Evolutionary conservation across 2,329 filamentous ascomycete species (phyloP).

Genomic region (Escovopsis sp.): DNA sequence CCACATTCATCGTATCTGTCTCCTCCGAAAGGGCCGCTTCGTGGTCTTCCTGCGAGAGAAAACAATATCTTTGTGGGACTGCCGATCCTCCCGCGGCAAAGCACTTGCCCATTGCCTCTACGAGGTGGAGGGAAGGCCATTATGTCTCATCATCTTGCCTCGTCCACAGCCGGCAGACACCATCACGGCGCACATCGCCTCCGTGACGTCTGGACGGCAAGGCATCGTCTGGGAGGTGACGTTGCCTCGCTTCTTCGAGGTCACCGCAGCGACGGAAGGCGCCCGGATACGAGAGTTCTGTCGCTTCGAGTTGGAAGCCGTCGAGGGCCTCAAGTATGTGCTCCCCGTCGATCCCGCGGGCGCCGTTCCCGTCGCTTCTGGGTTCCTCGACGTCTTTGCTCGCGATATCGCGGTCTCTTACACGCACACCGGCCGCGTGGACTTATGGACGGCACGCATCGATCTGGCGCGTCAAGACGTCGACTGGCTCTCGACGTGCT

Average conservation of each 20-base stretch:
- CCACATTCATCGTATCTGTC: conserved; percentile 65
- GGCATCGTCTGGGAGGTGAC: conserved; percentile 70
- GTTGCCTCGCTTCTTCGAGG: conserved; percentile 34
- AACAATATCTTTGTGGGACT: conserved; percentile 66
- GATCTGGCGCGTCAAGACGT: conserved; percentile 42
- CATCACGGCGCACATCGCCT: conserved; percentile 57
- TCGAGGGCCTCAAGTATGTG: conserved; percentile 47
- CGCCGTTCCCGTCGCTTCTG: conserved; percentile 51
- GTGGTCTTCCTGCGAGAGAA: conserved; percentile 65
- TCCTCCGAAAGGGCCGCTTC: conserved; percentile 63
- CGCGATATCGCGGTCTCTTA: conserved; percentile 79
- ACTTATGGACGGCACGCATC: conserved; percentile 74
- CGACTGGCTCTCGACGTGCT: conserved; percentile 71
- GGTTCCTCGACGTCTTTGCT: conserved; percentile 74
- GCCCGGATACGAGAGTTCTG: conserved; percentile 47
- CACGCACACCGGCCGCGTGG: conserved; percentile 55
- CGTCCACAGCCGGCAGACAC: conserved; percentile 39
- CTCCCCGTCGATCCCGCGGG: conserved; percentile 80
- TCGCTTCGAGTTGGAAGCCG: conserved; percentile 48
- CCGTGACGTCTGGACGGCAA: conserved; percentile 60
- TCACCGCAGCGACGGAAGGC: conserved; percentile 10
- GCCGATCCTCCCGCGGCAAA: conserved; percentile 40
- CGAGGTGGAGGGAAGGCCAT: conserved; percentile 48
- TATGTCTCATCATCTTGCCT: conserved; percentile 67
- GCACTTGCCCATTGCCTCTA: conserved; percentile 39